Conservation (phyloP, 176 grass and related monocot genomes). For the Chloris gayana region DNA sequence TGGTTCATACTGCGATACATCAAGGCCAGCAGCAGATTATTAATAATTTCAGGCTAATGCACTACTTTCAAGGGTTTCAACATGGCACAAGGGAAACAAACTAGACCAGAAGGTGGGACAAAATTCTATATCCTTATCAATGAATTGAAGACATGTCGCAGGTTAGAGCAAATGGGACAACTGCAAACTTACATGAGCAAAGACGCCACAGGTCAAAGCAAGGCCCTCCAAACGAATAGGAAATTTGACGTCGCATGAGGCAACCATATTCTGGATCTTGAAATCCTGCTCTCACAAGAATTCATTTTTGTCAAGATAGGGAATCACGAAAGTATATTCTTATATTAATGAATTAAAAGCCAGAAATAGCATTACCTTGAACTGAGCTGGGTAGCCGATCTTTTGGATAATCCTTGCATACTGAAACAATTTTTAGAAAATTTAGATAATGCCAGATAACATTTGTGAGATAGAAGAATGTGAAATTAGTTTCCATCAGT, state of each 20-base stretch:
- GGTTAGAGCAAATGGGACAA: background rate
- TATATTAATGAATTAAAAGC: background rate
- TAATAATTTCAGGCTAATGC: background rate
- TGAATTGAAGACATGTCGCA: background rate
- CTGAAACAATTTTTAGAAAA: conserved; percentile 38
- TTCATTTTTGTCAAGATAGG: background rate
- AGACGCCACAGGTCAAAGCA: conserved; percentile 52
- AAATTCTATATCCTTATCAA: background rate
- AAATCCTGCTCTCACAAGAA: conserved; percentile 64
- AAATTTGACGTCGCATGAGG: conserved; percentile 86
- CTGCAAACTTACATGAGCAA: conserved; percentile 61
- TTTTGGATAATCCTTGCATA: conserved; percentile 90
- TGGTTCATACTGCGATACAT: conserved; percentile 62
- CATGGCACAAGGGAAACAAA: background rate
- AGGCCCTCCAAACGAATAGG: conserved; percentile 81
- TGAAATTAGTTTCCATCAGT: background rate
- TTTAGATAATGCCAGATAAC: background rate
- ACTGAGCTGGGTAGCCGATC: conserved; percentile 72
- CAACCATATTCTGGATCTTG: conserved; percentile 93
- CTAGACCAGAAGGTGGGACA: background rate
- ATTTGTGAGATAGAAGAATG: background rate
- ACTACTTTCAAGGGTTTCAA: background rate
- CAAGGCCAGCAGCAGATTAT: conserved; percentile 6
- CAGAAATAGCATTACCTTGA: conserved; percentile 59
- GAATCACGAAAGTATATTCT: background rate